Conservation (phyloP, 495 filamentous ascomycete species). For the Aspergillus nanangensis region DNA sequence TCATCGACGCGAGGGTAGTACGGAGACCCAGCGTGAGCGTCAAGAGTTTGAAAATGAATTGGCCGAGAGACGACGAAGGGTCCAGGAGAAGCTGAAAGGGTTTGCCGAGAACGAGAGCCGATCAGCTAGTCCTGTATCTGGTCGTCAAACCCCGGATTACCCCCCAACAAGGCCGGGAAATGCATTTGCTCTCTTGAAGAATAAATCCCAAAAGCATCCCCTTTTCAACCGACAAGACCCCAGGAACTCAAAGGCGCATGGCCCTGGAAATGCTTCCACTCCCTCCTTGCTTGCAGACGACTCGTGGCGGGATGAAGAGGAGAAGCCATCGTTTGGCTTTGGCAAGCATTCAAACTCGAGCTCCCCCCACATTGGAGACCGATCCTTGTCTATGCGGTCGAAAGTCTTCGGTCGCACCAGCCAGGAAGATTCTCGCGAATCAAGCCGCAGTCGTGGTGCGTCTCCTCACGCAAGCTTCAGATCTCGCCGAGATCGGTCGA, state of each 20-base stretch:
- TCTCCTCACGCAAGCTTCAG: constrained; percentile 32
- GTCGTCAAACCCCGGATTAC: constrained; percentile 42
- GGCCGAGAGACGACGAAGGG: constrained; percentile 67
- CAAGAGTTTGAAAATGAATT: constrained; percentile 80
- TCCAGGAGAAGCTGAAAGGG: constrained; percentile 75
- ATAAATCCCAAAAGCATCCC: constrained; percentile 61
- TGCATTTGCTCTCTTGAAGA: constrained; percentile 63
- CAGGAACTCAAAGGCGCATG: constrained; percentile 71
- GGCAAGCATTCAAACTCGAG: constrained; percentile 38
- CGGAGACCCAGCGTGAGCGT: constrained; percentile 59
- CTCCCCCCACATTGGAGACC: constrained; percentile 36
- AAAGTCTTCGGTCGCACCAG: constrained; percentile 32
- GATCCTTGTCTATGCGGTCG: constrained; percentile 27
- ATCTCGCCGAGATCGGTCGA: constrained; percentile 54
- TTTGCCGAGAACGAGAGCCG: constrained; percentile 64
- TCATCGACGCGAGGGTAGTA: constrained; percentile 52
- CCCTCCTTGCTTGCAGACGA: constrained; percentile 42
- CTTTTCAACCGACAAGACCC: constrained; percentile 47
- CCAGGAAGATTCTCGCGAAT: constrained; percentile 37
- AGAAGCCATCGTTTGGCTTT: constrained; percentile 30
- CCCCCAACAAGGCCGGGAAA: constrained; percentile 44
- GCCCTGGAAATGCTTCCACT: constrained; percentile 54
- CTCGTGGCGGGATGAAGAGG: constrained; percentile 42
- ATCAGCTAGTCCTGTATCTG: constrained; percentile 45
- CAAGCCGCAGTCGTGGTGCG: constrained; percentile 33